phyloP scores from a whole-genome alignment of 1,284 basidiomycete species.

The Apiotrichum gracile region DNA sequence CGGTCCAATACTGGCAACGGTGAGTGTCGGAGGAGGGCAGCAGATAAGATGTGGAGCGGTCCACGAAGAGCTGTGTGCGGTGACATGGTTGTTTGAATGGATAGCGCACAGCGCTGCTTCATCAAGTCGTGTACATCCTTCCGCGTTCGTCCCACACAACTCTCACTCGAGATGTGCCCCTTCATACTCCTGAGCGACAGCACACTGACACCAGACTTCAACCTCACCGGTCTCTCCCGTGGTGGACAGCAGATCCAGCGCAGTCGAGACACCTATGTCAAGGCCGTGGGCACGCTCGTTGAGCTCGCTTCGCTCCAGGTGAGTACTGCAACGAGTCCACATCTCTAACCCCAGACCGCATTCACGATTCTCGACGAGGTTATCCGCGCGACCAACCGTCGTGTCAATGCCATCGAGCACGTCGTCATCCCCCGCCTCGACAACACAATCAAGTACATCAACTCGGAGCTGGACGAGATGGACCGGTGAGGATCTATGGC shows the following conservation, averaged over 20 bases:
- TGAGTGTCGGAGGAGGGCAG: slow-evolving; percentile 49
- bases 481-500: slow-evolving; percentile 56
- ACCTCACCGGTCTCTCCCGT: slow-evolving; percentile 92
- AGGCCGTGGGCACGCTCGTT: slow-evolving; percentile 93
- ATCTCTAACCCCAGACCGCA: slow-evolving; percentile 63
- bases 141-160: too few species aligned
- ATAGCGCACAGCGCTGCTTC: too few species aligned
- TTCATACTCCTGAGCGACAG: not conserved
- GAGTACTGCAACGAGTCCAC: slow-evolving; percentile 6
- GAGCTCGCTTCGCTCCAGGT: slow-evolving; percentile 83
- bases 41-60: not conserved
- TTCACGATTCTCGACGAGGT: slow-evolving; percentile 99
- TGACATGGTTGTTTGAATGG: too few species aligned
- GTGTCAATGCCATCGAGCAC: slow-evolving; percentile 98
- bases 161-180: too few species aligned
- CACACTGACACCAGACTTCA: slow-evolving; percentile 66
- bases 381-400: slow-evolving; percentile 93
- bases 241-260: slow-evolving; percentile 95
- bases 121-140: too few species aligned
- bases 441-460: slow-evolving; percentile 95
- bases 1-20: slow-evolving; percentile 68
- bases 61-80: too few species aligned
- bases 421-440: slow-evolving; percentile 93
- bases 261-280: slow-evolving; percentile 91
- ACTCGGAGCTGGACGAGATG: slow-evolving; percentile 96